Percentiles rank a stretch among this genome's conserved stretches.
Evolutionary conservation across 805 yeast genomes (phyloP).

Genomic region (Yarrowia bubula): DNA sequence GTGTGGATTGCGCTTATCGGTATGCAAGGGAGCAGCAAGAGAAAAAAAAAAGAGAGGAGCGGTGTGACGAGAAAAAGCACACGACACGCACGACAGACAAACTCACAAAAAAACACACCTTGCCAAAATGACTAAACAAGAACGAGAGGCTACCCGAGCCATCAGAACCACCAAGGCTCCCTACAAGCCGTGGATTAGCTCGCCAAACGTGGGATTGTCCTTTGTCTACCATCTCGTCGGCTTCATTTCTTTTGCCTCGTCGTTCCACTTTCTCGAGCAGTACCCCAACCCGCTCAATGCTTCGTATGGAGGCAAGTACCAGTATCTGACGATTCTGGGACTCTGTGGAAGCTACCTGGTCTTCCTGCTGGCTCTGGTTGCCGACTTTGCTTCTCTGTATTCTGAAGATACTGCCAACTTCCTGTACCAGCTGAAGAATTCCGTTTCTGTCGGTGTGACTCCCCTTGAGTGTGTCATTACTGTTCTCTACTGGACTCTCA

Average conservation of each 20-base stretch:
- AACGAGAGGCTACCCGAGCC: slow-evolving; percentile 14
- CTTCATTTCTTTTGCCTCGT: slow-evolving; percentile 12
- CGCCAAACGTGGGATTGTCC: slow-evolving; percentile 12
- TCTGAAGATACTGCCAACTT: slow-evolving; percentile 12
- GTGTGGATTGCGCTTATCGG: slow-evolving; percentile 26
- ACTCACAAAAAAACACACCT: neutral
- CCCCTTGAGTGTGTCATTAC: slow-evolving; percentile 39
- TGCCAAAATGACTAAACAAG: slow-evolving; percentile 2
- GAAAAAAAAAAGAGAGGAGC: neutral
- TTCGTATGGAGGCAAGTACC: slow-evolving; percentile 41
- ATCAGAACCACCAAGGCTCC: slow-evolving; percentile 22
- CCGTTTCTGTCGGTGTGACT: slow-evolving; percentile 35
- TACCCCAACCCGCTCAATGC: slow-evolving; percentile 26
- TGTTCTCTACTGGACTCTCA: slow-evolving; percentile 39
- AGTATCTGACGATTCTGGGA: slow-evolving; percentile 39
- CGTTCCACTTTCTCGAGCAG: slow-evolving; percentile 19
- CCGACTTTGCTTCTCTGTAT: slow-evolving; percentile 25
- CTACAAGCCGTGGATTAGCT: slow-evolving; percentile 26
- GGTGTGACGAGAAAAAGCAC: neutral
- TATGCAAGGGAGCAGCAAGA: slow-evolving; percentile 12
- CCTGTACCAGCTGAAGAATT: slow-evolving; percentile 31
- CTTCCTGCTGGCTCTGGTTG: slow-evolving; percentile 35
- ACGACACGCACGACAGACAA: neutral
- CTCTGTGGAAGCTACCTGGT: slow-evolving; percentile 36
- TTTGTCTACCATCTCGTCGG: slow-evolving; percentile 2